Evolutionary conservation across 148 eudicot genomes (phyloP).

Genomic region (Fagopyrum esculentum): DNA sequence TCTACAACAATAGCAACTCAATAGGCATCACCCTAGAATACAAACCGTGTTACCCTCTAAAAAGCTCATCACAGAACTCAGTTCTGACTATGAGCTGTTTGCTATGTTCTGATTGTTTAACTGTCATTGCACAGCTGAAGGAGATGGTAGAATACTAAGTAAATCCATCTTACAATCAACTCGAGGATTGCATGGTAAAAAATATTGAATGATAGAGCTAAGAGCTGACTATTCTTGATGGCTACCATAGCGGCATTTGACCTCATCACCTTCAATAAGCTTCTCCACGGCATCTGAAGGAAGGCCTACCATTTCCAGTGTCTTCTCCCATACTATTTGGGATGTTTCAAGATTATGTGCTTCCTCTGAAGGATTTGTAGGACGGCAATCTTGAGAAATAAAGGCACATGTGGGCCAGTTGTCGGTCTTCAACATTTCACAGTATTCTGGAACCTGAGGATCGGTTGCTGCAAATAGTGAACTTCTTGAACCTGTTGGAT

Average conservation of each 20-base stretch:
- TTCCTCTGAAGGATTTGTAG: conserved; percentile 88
- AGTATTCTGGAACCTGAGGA: conserved; percentile 83
- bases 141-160: not conserved
- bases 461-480: conserved; percentile 93
- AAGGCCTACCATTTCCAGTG: conserved; percentile 74
- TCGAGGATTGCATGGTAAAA: too few species aligned
- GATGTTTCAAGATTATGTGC: conserved; percentile 72
- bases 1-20: too few species aligned
- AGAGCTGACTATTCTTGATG: conserved; percentile 1
- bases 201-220: not conserved
- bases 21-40: too few species aligned
- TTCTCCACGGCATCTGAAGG: conserved; percentile 72
- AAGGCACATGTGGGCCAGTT: conserved; percentile 93
- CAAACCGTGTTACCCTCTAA: too few species aligned
- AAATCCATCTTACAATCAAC: not conserved
- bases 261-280: conserved; percentile 74
- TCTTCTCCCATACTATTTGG: conserved; percentile 77
- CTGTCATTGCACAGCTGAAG: not conserved
- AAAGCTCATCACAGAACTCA: too few species aligned
- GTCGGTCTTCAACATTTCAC: conserved; percentile 74
- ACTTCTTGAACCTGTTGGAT: conserved; percentile 72
- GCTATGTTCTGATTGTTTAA: too few species aligned
- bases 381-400: conserved; percentile 84
- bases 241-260: conserved; percentile 34
- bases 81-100: too few species aligned